Evolutionary conservation across 140 eudicot species (phyloP).

Genomic region (Stevia rebaudiana): DNA sequence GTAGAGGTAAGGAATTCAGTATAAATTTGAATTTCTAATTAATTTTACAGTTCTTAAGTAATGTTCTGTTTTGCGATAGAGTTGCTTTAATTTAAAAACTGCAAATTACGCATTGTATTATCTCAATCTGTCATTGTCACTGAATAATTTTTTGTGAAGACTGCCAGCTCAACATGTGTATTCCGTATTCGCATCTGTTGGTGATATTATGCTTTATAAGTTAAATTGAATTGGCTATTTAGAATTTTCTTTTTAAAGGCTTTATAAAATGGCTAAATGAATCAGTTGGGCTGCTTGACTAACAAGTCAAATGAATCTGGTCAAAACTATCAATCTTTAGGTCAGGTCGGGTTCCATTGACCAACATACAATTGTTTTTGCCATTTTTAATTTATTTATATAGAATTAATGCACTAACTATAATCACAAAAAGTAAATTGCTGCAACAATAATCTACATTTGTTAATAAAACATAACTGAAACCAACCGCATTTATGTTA

Average conservation of each 20-base stretch:
- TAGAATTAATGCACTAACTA: not conserved
- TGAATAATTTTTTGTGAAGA: not conserved
- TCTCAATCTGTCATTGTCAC: not conserved
- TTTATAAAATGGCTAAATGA: not conserved
- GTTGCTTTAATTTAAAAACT: not conserved
- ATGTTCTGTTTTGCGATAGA: not conserved
- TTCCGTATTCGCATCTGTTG: not conserved
- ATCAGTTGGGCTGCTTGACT: not conserved
- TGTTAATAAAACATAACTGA: not conserved
- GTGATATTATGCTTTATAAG: not conserved
- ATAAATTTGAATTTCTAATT: not conserved
- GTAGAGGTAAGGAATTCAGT: conserved; percentile 55
- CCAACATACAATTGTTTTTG: not conserved
- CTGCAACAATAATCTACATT: not conserved
- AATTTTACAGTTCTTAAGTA: not conserved
- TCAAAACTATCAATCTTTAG: not conserved
- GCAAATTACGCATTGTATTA: not conserved
- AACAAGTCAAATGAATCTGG: not conserved
- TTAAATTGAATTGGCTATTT: not conserved
- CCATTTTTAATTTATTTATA: not conserved
- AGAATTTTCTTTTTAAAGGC: not conserved
- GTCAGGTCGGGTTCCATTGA: not conserved
- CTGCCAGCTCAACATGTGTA: not conserved
- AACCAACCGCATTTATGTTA: too few species aligned
- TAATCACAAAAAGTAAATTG: not conserved